Percentiles rank a stretch among this genome's conserved stretches.
These are phyloP conservation scores for Ceratocystis variospora DNA, from an alignment of 2,329 filamentous ascomycete genomes.

Conservation along the genomic window DNA sequence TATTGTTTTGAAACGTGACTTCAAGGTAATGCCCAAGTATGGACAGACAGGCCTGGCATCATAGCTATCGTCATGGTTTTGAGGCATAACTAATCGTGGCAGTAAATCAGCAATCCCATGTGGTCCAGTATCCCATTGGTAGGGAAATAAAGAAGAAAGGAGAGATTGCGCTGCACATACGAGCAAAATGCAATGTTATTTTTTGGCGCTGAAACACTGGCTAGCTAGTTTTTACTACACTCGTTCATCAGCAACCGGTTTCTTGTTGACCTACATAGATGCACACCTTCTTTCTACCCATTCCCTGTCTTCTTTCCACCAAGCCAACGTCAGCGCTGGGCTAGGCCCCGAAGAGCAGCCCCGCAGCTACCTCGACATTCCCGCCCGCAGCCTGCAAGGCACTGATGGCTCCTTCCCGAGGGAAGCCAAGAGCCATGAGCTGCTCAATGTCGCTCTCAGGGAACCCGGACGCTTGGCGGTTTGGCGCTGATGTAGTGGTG, in stretches of 20 bases:
- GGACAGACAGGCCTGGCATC: too few relatives aligned
- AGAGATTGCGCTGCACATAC: neutral
- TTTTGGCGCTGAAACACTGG: neutral
- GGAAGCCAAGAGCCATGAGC: slow-evolving; percentile 65
- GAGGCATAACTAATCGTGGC: too few relatives aligned
- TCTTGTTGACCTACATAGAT: neutral
- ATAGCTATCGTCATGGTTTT: too few relatives aligned
- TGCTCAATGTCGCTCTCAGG: slow-evolving; percentile 58
- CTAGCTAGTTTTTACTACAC: neutral
- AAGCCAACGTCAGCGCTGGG: neutral
- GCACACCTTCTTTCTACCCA: neutral
- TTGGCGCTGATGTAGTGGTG: slow-evolving; percentile 22
- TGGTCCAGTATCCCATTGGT: neutral
- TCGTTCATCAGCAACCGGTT: neutral
- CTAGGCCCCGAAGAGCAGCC: slow-evolving; percentile 51
- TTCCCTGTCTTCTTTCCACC: neutral
- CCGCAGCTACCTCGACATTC: slow-evolving; percentile 78
- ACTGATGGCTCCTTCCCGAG: slow-evolving; percentile 59
- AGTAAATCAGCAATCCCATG: too few relatives aligned
- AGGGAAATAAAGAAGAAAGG: neutral
- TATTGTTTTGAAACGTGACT: too few relatives aligned
- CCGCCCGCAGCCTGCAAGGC: slow-evolving; percentile 73
- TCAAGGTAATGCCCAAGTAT: too few relatives aligned
- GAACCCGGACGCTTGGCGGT: slow-evolving; percentile 26
- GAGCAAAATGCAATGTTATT: neutral